These are phyloP conservation scores for Alternaria postmessia DNA, from an alignment of 2,329 filamentous ascomycete genomes.

Conservation along the genomic window DNA sequence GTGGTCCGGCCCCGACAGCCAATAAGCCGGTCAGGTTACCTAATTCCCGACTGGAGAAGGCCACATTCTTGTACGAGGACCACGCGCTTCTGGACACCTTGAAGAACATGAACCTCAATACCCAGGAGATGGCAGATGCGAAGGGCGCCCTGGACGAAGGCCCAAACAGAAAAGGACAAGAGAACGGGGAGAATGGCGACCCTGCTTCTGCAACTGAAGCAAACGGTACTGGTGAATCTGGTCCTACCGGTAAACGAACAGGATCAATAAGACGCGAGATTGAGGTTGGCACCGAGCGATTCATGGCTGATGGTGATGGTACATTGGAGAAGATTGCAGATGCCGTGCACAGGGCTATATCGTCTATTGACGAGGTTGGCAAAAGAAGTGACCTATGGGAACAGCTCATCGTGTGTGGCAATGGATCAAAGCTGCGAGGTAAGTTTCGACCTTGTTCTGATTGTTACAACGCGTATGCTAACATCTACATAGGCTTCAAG, in stretches of 20 bases:
- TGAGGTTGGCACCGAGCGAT: slow-evolving; percentile 80
- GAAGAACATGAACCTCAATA: slow-evolving; percentile 59
- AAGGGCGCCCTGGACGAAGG: slow-evolving; percentile 61
- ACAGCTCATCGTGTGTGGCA: slow-evolving; percentile 88
- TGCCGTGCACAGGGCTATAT: slow-evolving; percentile 82
- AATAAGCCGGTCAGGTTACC: slow-evolving; percentile 69
- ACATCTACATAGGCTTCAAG: slow-evolving; percentile 71
- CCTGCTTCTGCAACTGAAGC: slow-evolving; percentile 33
- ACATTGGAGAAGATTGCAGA: slow-evolving; percentile 86
- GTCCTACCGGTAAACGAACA: slow-evolving; percentile 23
- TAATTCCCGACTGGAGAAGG: slow-evolving; percentile 75
- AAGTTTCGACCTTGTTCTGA: slow-evolving; percentile 16
- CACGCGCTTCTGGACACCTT: slow-evolving; percentile 63
- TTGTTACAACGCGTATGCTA: slow-evolving; percentile 36
- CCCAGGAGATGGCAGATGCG: slow-evolving; percentile 58
- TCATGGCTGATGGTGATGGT: slow-evolving; percentile 67
- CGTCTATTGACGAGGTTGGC: slow-evolving; percentile 82
- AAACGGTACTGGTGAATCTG: slow-evolving; percentile 35
- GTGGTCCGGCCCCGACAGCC: slow-evolving; percentile 66
- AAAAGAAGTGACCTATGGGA: slow-evolving; percentile 92
- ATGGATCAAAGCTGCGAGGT: slow-evolving; percentile 75
- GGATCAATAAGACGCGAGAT: slow-evolving; percentile 66
- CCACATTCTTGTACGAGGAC: slow-evolving; percentile 78
- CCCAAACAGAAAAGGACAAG: slow-evolving; percentile 51
- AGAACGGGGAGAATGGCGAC: slow-evolving; percentile 44